Base-by-base conservation (phyloP, 192 early-diverging fungal genomes). In the Physocladia obscura region DNA sequence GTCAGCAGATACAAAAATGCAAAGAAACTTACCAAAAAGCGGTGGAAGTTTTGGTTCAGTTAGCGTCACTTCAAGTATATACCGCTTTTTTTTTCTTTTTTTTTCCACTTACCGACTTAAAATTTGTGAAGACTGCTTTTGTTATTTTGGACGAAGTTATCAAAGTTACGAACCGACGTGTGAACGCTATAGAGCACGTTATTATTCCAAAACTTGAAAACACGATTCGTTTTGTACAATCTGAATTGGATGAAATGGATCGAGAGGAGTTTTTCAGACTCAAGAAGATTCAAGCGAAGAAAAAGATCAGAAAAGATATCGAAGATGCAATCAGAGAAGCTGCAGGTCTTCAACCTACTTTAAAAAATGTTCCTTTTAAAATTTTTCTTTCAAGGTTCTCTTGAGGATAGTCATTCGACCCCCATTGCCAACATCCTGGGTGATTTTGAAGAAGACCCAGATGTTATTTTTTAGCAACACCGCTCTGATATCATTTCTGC, bases 111-210 rank as follows among this genome's bases (percentile, higher is more conserved):
- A 31, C 4, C 8, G 32, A 15, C 30, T n/a, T 13, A 67, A 17
- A 60, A 13, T 19, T 17, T 13, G 2, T 3, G 19, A 54, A 94
- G 85, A 99, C 97, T 13, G 96, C 97, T 0, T 99, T 99, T 80
- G 93, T 97, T 3, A 97, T 98, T 57, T 80, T 99, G 57, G 97
- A 99, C 76, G 97, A 99, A 82, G 96, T 99, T 52, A 99, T 99
- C 79, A 98, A 97, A 86, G 74, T 96, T 27, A 99, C 97, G 1
- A 99, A 99, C 80, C 91, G 97, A 63, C 89, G 97, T 71, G 97
- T 99, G 22, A 99, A 99, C 67, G 97, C 97, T 24, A 98, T 99
- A 71, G 97, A 99, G 76, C 92, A 98, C 77, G 94, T 99, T 54
- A 99, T 98, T 75, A 99, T 99, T 69, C 97, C 97, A 27, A 88